Evolutionary conservation across 371 early-diverging fungal species (phyloP).

Genomic region (Mucor irregularis): DNA sequence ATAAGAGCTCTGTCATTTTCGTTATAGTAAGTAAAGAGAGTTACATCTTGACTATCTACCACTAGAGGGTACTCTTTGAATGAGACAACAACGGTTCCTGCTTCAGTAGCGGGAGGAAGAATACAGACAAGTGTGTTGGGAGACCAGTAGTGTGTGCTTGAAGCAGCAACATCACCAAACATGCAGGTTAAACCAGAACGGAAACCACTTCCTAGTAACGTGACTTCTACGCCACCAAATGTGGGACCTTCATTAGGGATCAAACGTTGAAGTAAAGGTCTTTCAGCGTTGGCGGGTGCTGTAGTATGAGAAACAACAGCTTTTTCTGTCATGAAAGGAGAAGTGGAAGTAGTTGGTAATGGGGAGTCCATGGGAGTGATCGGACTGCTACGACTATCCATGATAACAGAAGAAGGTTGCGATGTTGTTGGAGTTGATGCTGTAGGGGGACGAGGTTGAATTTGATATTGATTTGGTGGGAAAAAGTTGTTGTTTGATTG

Average conservation of each 20-base stretch:
- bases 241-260: constrained; percentile 78
- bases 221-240: constrained; percentile 77
- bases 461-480: constrained; percentile 11
- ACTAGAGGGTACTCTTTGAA: constrained; percentile 54
- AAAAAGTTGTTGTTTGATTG: not conserved
- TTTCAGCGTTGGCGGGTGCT: constrained; percentile 53
- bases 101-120: constrained; percentile 36
- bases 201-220: constrained; percentile 76
- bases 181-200: constrained; percentile 67
- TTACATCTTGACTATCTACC: constrained; percentile 51
- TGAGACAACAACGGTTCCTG: constrained; percentile 75
- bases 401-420: too few relatives aligned
- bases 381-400: constrained; percentile 1
- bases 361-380: constrained; percentile 6
- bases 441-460: constrained; percentile 21
- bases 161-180: constrained; percentile 75
- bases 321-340: constrained; percentile 1
- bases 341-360: not conserved
- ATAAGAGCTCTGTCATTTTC: constrained; percentile 79
- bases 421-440: not conserved
- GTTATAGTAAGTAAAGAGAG: constrained; percentile 66
- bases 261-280: constrained; percentile 53
- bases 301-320: constrained; percentile 28
- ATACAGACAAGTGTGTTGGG: constrained; percentile 76
- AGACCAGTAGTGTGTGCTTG: constrained; percentile 68